Evolutionary conservation across 2,329 filamentous ascomycete genomes (phyloP), one percentile per base, ranked within the genome.

Genomic region (Calonectria crousiana): DNA sequence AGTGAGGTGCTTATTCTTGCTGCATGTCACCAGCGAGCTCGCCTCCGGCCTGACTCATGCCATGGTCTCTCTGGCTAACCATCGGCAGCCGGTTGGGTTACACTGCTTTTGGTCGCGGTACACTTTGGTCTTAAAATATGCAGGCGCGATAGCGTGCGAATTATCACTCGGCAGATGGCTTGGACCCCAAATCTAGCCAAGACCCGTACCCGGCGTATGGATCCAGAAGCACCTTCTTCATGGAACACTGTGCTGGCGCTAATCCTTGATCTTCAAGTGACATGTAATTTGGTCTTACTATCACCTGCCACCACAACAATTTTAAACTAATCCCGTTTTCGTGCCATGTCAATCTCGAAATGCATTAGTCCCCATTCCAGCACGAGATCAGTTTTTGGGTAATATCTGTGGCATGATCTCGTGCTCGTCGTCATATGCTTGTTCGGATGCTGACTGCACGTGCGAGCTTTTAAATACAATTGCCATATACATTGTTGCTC

Each of bases 51-150:
- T 49, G 41, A n/a, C 28, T 62, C 34, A 30, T 47, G 28, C 20
- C 38, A 49, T 49, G 41, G 8, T 1, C 18, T 34, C 18, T 10
- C 18, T 44, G 18, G 26, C 26, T 6, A 47, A 32, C 38, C 38
- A 44, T 32, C 62, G 60, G 52, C 28, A 56, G n/a, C 34, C 18
- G 9, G 64, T 65, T n/a, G 11, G 49, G 69, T 67, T 49, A 28
- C 62, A 72, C 69, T 23, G 32, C 69, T 28, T 28, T 20, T 52
- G n/a, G 52, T 52, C 23, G 41, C 69, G 47, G 60, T 32, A 41
- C 64, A 67, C 62, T n/a, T 41, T 32, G 52, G 28, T 51, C 52
- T 32, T 51, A 60, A 67, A 60, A 38, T 47, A 67, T 49, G 64
- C 52, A 38, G 47, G 56, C 53, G 56, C 41, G 44, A 64, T 26